Percentiles rank a stretch among this genome's conserved stretches.
These are phyloP conservation scores for Naganishia sp. DNA, from an alignment of 1,284 basidiomycete species.

Conservation along the genomic window DNA sequence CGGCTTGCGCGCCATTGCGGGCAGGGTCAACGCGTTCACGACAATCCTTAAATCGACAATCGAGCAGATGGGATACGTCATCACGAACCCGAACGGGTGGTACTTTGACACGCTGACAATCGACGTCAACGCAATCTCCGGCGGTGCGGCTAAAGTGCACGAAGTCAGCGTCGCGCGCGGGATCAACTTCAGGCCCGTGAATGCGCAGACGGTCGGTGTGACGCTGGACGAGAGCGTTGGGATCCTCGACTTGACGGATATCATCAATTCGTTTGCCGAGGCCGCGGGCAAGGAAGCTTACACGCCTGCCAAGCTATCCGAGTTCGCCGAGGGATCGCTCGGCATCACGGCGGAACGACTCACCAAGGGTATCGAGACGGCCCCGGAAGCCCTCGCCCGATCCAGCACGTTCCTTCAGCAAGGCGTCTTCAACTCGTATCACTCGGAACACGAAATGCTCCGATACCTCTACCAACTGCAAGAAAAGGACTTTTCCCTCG, in stretches of 20 bases:
- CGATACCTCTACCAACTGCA: constrained; percentile 93
- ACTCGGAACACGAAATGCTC: constrained; percentile 97
- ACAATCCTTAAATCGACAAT: constrained; percentile 73
- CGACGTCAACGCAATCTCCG: constrained; percentile 61
- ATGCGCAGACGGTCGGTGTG: constrained; percentile 76
- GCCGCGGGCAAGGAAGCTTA: constrained; percentile 48
- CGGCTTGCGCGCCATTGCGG: constrained; percentile 81
- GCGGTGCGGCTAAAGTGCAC: constrained; percentile 70
- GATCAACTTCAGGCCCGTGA: constrained; percentile 83
- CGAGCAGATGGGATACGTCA: constrained; percentile 69
- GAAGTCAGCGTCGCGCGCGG: constrained; percentile 65
- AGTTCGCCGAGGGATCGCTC: constrained; percentile 44
- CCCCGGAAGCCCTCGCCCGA: constrained; percentile 65
- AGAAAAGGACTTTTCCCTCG: constrained; percentile 89
- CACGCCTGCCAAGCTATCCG: constrained; percentile 50
- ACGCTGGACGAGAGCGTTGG: constrained; percentile 91
- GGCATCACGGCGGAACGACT: constrained; percentile 42
- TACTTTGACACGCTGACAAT: constrained; percentile 97
- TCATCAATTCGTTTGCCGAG: constrained; percentile 79
- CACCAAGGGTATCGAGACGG: constrained; percentile 40
- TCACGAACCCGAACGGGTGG: constrained; percentile 59
- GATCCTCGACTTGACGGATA: constrained; percentile 68
- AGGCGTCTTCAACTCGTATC: constrained; percentile 89
- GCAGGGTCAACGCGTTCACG: constrained; percentile 87
- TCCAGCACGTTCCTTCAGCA: constrained; percentile 78